phyloP scores from a whole-genome alignment of 2,329 filamentous ascomycete genomes.

The Cladosporium austrohemisphaericum region DNA sequence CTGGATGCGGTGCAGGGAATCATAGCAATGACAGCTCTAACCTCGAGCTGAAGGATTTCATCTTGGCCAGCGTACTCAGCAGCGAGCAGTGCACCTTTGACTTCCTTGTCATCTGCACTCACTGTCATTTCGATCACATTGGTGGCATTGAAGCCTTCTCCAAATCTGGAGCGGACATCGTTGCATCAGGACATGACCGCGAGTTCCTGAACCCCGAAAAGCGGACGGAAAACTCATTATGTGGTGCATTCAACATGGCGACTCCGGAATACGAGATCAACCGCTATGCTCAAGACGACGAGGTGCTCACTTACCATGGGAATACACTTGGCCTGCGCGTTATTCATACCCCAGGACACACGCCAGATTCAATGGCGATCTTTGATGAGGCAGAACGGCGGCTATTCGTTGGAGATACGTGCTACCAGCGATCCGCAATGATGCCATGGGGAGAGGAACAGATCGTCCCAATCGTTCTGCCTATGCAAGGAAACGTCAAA shows the following conservation, averaged over 20 bases:
- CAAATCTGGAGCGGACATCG: background rate
- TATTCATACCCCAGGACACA: constrained; percentile 47
- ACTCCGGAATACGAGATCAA: constrained; percentile 41
- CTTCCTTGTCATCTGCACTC: constrained; percentile 15
- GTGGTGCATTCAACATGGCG: constrained; percentile 35
- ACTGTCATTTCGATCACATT: constrained; percentile 18
- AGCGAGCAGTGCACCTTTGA: constrained; percentile 1
- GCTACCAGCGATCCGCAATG: constrained; percentile 32
- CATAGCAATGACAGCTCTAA: background rate
- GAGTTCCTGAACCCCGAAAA: constrained; percentile 3
- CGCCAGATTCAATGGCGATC: constrained; percentile 44
- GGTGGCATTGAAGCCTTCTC: constrained; percentile 16
- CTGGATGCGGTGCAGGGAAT: constrained; percentile 14
- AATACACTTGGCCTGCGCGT: constrained; percentile 38
- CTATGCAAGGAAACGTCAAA: constrained; percentile 2
- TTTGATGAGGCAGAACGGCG: constrained; percentile 44
- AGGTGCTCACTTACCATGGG: constrained; percentile 25
- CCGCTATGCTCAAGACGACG: constrained; percentile 40
- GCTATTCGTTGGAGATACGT: constrained; percentile 46
- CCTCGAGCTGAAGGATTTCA: constrained; percentile 13
- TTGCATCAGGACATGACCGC: constrained; percentile 12
- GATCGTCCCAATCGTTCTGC: constrained; percentile 1
- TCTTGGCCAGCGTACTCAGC: constrained; percentile 2
- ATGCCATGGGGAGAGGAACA: constrained; percentile 12
- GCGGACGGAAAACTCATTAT: constrained; percentile 40